These are phyloP conservation scores for Nannochloris sp. DNA, from an alignment of 139 green algal species.

Conservation along the genomic window DNA sequence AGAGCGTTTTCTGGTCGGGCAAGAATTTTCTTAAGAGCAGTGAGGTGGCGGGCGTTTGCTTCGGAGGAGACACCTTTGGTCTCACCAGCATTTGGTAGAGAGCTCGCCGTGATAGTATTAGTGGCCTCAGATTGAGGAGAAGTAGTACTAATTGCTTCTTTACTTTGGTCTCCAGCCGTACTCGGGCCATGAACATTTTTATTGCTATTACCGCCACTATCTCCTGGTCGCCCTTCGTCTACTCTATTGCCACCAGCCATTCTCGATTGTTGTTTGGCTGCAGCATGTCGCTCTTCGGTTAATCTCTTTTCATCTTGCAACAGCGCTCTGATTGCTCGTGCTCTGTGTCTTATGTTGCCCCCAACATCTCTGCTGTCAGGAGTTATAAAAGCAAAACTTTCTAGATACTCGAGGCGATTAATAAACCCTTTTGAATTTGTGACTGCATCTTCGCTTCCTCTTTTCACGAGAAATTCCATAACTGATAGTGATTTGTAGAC, in stretches of 20 bases:
- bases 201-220: neutral
- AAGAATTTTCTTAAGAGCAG: constrained; percentile 42
- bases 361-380: constrained; percentile 63
- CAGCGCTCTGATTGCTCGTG: constrained; percentile 44
- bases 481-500: constrained; percentile 81
- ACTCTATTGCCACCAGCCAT: neutral
- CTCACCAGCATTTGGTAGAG: constrained; percentile 47
- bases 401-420: constrained; percentile 48
- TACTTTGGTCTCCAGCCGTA: neutral
- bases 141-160: no score
- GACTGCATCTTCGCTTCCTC: constrained; percentile 40
- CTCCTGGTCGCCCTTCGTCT: constrained; percentile 5
- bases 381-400: constrained; percentile 61
- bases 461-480: constrained; percentile 73
- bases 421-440: constrained; percentile 25
- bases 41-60: constrained; percentile 57
- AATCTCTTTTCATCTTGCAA: constrained; percentile 43
- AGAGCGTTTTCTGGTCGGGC: constrained; percentile 30
- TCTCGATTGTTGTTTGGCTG: neutral
- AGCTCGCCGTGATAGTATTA: no score
- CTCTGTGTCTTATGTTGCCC: constrained; percentile 76
- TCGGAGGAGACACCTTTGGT: constrained; percentile 71
- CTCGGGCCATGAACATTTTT: neutral
- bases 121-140: no score
- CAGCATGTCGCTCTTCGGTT: constrained; percentile 31